Percentiles rank a stretch among this genome's conserved stretches.
These are phyloP conservation scores for Zygotorulaspora florentina DNA, from an alignment of 805 yeast genomes.

Conservation along the genomic window DNA sequence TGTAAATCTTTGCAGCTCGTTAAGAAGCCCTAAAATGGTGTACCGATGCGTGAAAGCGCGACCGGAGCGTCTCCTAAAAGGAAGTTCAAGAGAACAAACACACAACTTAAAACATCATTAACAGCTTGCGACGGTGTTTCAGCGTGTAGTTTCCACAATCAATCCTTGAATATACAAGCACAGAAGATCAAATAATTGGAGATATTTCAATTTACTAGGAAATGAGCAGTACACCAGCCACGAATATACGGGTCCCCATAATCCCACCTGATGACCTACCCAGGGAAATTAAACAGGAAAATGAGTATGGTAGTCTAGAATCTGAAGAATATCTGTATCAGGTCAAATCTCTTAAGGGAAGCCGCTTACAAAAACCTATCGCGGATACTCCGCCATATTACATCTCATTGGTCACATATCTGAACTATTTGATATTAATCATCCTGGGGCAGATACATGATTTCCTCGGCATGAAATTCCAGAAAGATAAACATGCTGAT, in stretches of 20 bases:
- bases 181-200: not conserved
- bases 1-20: not conserved
- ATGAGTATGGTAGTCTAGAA: conserved; percentile 71
- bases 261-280: conserved; percentile 35
- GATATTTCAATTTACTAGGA: not conserved
- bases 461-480: conserved; percentile 73
- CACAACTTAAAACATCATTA: too few species aligned
- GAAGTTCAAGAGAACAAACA: not conserved
- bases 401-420: conserved; percentile 74
- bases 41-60: not conserved
- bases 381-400: conserved; percentile 83
- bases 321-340: conserved; percentile 60
- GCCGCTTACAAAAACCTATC: conserved; percentile 57
- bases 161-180: not conserved
- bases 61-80: not conserved
- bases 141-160: not conserved
- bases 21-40: not conserved
- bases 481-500: conserved; percentile 59
- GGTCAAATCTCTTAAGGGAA: conserved; percentile 51
- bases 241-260: conserved; percentile 34
- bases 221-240: conserved; percentile 13
- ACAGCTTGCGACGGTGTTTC: too few species aligned
- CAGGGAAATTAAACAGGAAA: conserved; percentile 42
- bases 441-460: conserved; percentile 89
- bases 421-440: conserved; percentile 78